Conservation (phyloP, 2,329 filamentous ascomycete species). For the Alternaria arborescens region DNA sequence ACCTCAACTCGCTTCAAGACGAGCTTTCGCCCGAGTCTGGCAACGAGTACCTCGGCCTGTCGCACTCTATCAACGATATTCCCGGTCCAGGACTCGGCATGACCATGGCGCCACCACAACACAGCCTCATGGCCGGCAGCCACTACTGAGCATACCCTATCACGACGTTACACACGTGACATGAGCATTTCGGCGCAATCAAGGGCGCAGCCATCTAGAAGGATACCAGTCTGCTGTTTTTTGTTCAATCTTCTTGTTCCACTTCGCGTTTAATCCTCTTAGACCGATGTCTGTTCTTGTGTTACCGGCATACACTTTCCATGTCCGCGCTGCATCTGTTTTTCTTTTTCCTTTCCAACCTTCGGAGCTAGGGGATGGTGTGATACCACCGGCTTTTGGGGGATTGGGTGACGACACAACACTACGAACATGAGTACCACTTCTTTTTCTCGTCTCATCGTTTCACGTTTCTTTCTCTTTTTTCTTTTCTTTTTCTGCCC, state of each 20-base stretch:
- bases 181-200: constrained; percentile 36
- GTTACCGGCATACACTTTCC: constrained; percentile 23
- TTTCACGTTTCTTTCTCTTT: constrained; percentile 6
- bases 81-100: constrained; percentile 46
- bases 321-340: constrained; percentile 33
- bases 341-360: constrained; percentile 2
- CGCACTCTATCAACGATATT: constrained; percentile 48
- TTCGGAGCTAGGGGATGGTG: constrained; percentile 17
- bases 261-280: constrained; percentile 33
- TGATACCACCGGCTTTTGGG: constrained; percentile 21
- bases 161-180: constrained; percentile 34
- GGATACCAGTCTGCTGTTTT: constrained; percentile 28
- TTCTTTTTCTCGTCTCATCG: constrained; percentile 15
- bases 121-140: constrained; percentile 55
- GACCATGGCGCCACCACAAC: constrained; percentile 54
- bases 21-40: constrained; percentile 79
- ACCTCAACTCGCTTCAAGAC: constrained; percentile 81
- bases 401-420: constrained; percentile 23
- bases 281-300: constrained; percentile 30
- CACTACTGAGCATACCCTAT: constrained; percentile 48
- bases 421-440: constrained; percentile 29
- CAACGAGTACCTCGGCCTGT: constrained; percentile 62
- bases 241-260: constrained; percentile 27
- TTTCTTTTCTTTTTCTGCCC: not conserved
- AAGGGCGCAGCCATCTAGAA: constrained; percentile 33